phyloP scores from a whole-genome alignment of 768 basidiomycete genomes.

The Neoboletus subvelutipes region DNA sequence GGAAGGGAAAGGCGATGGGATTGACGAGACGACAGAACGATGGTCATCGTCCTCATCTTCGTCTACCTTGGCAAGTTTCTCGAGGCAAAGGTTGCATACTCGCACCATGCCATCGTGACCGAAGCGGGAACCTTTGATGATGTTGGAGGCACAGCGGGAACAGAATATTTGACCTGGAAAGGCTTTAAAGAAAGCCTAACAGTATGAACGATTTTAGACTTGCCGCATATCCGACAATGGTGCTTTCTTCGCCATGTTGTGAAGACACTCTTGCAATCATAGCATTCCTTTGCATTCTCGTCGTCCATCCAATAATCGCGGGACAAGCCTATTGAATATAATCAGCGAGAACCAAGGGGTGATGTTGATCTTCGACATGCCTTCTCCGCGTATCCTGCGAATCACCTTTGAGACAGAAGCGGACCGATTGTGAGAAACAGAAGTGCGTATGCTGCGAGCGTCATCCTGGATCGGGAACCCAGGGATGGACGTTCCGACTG shows the following conservation, averaged over 20 bases:
- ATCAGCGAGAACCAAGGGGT: constrained; percentile 8
- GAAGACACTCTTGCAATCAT: constrained; percentile 93
- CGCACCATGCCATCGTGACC: constrained; percentile 95
- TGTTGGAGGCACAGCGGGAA: constrained; percentile 93
- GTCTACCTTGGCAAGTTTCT: constrained; percentile 83
- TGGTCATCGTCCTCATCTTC: constrained; percentile 90
- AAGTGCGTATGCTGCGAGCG: constrained; percentile 79
- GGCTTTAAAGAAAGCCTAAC: not conserved
- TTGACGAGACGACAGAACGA: constrained; percentile 74
- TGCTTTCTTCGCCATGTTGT: constrained; percentile 94
- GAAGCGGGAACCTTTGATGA: constrained; percentile 91
- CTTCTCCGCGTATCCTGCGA: constrained; percentile 86
- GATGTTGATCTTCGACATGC: constrained; percentile 35
- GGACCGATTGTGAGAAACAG: constrained; percentile 66
- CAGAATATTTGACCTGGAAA: constrained; percentile 91
- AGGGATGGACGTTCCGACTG: constrained; percentile 77
- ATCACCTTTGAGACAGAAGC: constrained; percentile 92
- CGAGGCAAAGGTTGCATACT: constrained; percentile 94
- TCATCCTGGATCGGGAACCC: constrained; percentile 94
- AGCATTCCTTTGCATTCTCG: constrained; percentile 92
- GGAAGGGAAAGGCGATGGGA: constrained; percentile 68
- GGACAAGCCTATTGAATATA: constrained; percentile 59
- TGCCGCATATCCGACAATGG: constrained; percentile 96
- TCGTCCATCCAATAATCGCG: constrained; percentile 99
- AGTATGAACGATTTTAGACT: constrained; percentile 18